Conservation (phyloP, 768 basidiomycete species). For the Trametes cinnabarina region DNA sequence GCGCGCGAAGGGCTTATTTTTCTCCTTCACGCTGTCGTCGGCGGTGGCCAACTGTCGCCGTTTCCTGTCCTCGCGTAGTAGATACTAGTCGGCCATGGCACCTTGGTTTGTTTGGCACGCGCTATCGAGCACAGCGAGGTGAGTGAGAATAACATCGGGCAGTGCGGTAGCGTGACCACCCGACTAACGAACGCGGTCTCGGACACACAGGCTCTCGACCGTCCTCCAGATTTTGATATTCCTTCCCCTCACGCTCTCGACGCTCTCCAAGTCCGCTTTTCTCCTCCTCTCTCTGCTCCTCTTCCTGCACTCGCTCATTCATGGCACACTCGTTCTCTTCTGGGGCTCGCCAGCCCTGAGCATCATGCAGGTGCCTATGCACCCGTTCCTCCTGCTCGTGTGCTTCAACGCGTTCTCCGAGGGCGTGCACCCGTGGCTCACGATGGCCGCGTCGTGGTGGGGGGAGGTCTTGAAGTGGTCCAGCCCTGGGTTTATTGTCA, state of each 20-base stretch:
- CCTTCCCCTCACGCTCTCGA: conserved; percentile 80
- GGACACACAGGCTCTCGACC: conserved; percentile 58
- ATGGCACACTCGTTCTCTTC: conserved; percentile 72
- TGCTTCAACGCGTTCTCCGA: conserved; percentile 84
- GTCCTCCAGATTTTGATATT: conserved; percentile 80
- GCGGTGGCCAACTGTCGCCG: conserved; percentile 12
- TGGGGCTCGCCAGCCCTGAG: conserved; percentile 72
- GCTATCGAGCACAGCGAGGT: conserved; percentile 64
- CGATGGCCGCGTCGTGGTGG: conserved; percentile 66
- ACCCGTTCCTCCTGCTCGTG: conserved; percentile 81
- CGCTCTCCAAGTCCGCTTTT: conserved; percentile 76
- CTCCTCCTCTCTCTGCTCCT: conserved; percentile 78
- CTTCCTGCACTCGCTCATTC: conserved; percentile 73
- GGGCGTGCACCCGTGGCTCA: conserved; percentile 54
- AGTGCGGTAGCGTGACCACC: conserved; percentile 1
- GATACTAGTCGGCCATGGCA: conserved; percentile 38
- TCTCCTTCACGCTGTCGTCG: conserved; percentile 5
- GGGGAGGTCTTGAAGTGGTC: conserved; percentile 65
- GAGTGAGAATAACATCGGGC: conserved; percentile 5
- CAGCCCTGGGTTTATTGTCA: conserved; percentile 73
- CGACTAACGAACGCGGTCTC: conserved; percentile 9
- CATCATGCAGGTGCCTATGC: conserved; percentile 81
- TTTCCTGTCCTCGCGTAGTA: conserved; percentile 13
- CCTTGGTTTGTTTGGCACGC: conserved; percentile 69
- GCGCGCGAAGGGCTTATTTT: neutral